Percentiles rank a stretch among this genome's conserved stretches.
These are phyloP conservation scores for Apiotrichum montevideense DNA, from an alignment of 1,284 basidiomycete genomes.

Conservation along the genomic window DNA sequence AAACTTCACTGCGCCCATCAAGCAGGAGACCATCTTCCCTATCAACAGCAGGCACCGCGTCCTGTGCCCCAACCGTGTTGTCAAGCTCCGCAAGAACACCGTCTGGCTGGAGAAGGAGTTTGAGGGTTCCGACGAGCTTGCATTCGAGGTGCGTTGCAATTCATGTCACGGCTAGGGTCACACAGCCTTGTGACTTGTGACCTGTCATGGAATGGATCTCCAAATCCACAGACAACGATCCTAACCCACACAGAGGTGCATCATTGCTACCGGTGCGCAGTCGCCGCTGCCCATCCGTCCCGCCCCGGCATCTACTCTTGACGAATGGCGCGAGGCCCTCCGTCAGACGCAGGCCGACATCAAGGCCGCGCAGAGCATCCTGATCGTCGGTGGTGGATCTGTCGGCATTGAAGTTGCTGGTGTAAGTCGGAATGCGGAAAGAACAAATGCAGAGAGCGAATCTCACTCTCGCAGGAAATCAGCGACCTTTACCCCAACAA, in stretches of 20 bases:
- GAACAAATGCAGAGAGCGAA: no score
- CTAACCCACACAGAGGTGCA: conserved; percentile 22
- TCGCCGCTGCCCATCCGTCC: conserved; percentile 43
- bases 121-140: conserved; percentile 39
- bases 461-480: conserved; percentile 21
- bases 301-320: conserved; percentile 18
- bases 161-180: background rate
- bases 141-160: conserved; percentile 37
- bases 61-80: conserved; percentile 37
- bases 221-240: no score
- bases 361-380: conserved; percentile 29
- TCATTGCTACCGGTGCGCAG: conserved; percentile 42
- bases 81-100: conserved; percentile 34
- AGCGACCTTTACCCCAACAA: conserved; percentile 27
- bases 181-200: no score
- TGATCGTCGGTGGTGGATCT: conserved; percentile 48
- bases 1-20: conserved; percentile 35
- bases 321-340: conserved; percentile 23
- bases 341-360: conserved; percentile 16
- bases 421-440: conserved; percentile 21
- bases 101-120: conserved; percentile 42
- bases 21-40: conserved; percentile 38
- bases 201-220: no score
- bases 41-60: conserved; percentile 29
- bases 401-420: conserved; percentile 51